A percentile compares a stretch with the other conserved stretches of the same genome.
Evolutionary conservation across 2,329 filamentous ascomycete genomes (phyloP).

Genomic region (Cordyceps fumosorosea): DNA sequence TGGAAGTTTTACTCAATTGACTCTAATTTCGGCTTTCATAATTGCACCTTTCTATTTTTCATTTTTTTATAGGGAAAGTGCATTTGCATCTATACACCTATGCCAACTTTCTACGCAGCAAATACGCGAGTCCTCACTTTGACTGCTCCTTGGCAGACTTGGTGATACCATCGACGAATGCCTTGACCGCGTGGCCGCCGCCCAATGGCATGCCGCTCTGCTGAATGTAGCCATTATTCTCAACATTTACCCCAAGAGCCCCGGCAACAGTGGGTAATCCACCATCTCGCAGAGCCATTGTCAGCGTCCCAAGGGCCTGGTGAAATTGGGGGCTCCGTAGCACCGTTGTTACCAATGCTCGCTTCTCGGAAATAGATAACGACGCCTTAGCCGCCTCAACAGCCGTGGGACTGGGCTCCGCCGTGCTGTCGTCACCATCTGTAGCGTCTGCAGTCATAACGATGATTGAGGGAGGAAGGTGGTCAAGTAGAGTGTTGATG

Average conservation of each 20-base stretch:
- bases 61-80: too few species aligned
- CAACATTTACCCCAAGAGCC: constrained; percentile 71
- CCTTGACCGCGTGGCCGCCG: constrained; percentile 81
- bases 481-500: constrained; percentile 68
- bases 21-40: too few species aligned
- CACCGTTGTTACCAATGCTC: constrained; percentile 70
- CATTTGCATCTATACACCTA: too few species aligned
- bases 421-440: constrained; percentile 47
- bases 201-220: constrained; percentile 78
- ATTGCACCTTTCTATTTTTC: too few species aligned
- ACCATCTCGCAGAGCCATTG: constrained; percentile 81
- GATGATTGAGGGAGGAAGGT: constrained; percentile 72
- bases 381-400: constrained; percentile 68
- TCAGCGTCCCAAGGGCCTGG: constrained; percentile 79
- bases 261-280: constrained; percentile 86
- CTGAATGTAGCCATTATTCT: constrained; percentile 75
- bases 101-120: too few species aligned
- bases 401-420: constrained; percentile 61
- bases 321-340: constrained; percentile 84
- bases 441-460: constrained; percentile 63
- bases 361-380: constrained; percentile 71
- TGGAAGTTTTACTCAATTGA: too few species aligned
- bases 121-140: constrained; percentile 10
- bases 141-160: constrained; percentile 60
- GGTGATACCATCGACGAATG: constrained; percentile 85